phyloP scores from a whole-genome alignment of 2,329 filamentous ascomycete genomes.

The Arthrinium phaeospermum region DNA sequence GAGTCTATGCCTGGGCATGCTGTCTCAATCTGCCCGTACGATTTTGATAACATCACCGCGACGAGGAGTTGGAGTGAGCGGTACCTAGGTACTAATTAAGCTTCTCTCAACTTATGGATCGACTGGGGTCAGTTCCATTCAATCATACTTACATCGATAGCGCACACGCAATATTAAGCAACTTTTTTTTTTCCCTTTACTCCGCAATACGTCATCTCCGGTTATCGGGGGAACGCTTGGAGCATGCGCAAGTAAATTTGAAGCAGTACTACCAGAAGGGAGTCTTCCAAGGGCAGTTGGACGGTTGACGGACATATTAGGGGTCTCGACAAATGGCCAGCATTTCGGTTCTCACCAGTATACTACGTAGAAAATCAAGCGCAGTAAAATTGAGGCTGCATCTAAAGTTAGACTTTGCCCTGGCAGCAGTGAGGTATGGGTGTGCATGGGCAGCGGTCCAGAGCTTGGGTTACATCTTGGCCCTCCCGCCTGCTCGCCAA shows the following conservation, averaged over 20 bases:
- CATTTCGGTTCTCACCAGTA: neutral
- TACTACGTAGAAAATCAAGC: too few relatives aligned
- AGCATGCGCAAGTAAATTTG: neutral
- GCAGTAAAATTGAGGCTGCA: neutral
- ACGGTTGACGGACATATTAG: neutral
- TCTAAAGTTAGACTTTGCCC: constrained; percentile 10
- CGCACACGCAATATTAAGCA: constrained; percentile 1
- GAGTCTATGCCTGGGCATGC: too few relatives aligned
- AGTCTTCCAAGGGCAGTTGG: neutral
- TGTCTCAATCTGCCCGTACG: too few relatives aligned
- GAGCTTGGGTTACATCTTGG: constrained; percentile 11
- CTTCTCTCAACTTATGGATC: neutral
- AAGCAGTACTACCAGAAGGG: neutral
- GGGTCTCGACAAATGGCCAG: neutral
- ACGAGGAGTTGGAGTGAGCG: neutral
- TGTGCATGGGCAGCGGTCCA: neutral
- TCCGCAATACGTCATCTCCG: constrained; percentile 17
- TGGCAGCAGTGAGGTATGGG: neutral
- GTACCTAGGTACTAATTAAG: neutral
- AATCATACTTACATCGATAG: neutral
- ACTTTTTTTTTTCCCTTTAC: neutral
- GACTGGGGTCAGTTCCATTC: neutral
- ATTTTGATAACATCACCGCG: too few relatives aligned
- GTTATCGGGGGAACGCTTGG: neutral
- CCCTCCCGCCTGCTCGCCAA: neutral